phyloP scores from a whole-genome alignment of 78 protist genomes.

The Emiliania huxleyi region DNA sequence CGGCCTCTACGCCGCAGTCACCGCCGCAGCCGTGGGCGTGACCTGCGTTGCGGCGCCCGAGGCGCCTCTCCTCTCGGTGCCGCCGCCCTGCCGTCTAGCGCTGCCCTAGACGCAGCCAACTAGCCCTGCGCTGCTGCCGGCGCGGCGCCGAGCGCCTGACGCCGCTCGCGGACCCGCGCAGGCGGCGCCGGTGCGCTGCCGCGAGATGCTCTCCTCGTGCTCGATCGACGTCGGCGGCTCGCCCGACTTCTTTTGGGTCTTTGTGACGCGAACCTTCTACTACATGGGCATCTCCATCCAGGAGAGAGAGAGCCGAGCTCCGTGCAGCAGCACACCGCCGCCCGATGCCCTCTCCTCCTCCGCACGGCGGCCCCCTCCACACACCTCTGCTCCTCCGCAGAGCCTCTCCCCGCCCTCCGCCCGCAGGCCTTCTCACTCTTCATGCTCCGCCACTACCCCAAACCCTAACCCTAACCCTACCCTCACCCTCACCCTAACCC shows the following conservation, averaged over 20 bases:
- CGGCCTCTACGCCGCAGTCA: not conserved
- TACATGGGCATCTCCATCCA: conserved; percentile 30
- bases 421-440: conserved; percentile 45
- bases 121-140: too few relatives aligned
- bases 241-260: conserved; percentile 54
- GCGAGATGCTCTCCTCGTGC: conserved; percentile 9
- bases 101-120: too few relatives aligned
- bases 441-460: conserved; percentile 36
- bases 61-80: not conserved
- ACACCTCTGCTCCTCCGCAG: too few relatives aligned
- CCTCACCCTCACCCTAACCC: too few relatives aligned
- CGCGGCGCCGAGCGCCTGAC: too few relatives aligned
- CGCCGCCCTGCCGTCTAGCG: too few relatives aligned
- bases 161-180: not conserved
- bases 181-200: not conserved
- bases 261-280: conserved; percentile 39
- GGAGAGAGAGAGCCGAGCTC: too few relatives aligned
- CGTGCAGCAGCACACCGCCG: too few relatives aligned
- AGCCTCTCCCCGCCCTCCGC: too few relatives aligned
- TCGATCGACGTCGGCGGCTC: not conserved
- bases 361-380: too few relatives aligned
- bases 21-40: not conserved
- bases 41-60: not conserved
- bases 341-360: too few relatives aligned
- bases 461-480: too few relatives aligned